phyloP scores from a whole-genome alignment of 2,329 filamentous ascomycete genomes.

The Xylaria sp. region DNA sequence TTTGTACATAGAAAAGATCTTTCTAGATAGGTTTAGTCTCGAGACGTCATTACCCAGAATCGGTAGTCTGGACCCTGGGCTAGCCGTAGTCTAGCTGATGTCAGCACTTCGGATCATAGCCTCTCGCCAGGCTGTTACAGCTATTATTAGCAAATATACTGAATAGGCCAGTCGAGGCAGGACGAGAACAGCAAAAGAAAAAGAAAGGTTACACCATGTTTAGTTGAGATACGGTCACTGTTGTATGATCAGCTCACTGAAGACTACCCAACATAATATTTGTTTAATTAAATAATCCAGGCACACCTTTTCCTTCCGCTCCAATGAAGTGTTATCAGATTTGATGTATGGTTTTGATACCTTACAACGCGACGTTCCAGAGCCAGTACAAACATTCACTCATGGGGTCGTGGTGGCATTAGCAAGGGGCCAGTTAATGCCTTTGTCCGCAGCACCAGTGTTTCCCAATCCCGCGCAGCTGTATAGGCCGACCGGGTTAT shows the following conservation, averaged over 20 bases:
- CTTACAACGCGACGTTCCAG: background rate
- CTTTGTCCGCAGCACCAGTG: slow-evolving; percentile 53
- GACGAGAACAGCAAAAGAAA: background rate
- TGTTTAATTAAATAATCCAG: background rate
- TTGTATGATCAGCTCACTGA: background rate
- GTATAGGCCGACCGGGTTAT: slow-evolving; percentile 55
- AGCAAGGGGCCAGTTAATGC: slow-evolving; percentile 54
- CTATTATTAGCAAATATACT: background rate
- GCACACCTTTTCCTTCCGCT: background rate
- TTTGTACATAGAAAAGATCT: too few species aligned
- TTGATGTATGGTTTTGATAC: background rate
- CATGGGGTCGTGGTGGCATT: slow-evolving; percentile 42
- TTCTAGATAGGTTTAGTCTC: too few species aligned
- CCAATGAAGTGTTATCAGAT: background rate
- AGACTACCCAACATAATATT: background rate
- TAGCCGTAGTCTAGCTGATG: background rate
- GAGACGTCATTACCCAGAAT: too few species aligned
- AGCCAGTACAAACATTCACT: background rate
- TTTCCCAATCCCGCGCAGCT: slow-evolving; percentile 53
- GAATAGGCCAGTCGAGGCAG: too few species aligned
- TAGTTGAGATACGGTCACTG: too few species aligned
- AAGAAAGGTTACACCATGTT: too few species aligned
- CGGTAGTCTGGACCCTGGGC: too few species aligned
- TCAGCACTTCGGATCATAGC: background rate
- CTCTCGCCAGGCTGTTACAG: background rate